A percentile compares a stretch with the other conserved stretches of the same genome.
Evolutionary conservation across 1,139 yeast genomes (phyloP).

Genomic region (Saccharomycopsis hybrid): DNA sequence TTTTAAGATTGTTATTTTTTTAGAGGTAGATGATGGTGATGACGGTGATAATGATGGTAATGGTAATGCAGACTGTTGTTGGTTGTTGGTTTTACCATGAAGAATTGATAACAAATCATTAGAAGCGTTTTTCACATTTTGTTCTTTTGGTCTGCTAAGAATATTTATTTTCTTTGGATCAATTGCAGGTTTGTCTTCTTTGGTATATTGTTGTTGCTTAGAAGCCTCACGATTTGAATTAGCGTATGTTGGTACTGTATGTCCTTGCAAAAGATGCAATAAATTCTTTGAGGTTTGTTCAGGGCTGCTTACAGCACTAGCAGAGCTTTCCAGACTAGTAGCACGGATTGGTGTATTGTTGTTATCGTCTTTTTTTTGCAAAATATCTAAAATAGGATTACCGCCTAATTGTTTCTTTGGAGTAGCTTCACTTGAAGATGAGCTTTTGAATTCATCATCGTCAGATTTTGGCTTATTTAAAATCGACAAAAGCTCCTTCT

Average conservation of each 20-base stretch:
- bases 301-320: neutral
- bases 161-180: neutral
- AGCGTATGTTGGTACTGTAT: too few species aligned
- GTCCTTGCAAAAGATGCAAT: neutral
- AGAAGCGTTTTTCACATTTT: neutral
- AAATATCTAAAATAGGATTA: too few species aligned
- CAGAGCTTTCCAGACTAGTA: neutral
- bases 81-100: neutral
- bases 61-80: neutral
- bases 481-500: slow-evolving; percentile 15
- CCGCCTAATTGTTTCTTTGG: too few species aligned
- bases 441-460: neutral
- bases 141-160: neutral
- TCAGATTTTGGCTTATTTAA: slow-evolving; percentile 10
- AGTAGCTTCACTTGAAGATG: too few species aligned
- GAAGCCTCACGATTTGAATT: too few species aligned
- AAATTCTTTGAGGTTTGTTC: slow-evolving; percentile 1
- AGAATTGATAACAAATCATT: slow-evolving; percentile 7
- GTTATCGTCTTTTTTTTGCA: too few species aligned
- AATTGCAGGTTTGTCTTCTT: neutral
- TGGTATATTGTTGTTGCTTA: neutral
- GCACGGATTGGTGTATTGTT: too few species aligned
- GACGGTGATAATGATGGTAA: too few species aligned
- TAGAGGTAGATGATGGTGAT: neutral
- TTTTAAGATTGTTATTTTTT: neutral